These are phyloP conservation scores for Helminthosporium solani DNA, from an alignment of 2,329 filamentous ascomycete species.

Conservation along the genomic window DNA sequence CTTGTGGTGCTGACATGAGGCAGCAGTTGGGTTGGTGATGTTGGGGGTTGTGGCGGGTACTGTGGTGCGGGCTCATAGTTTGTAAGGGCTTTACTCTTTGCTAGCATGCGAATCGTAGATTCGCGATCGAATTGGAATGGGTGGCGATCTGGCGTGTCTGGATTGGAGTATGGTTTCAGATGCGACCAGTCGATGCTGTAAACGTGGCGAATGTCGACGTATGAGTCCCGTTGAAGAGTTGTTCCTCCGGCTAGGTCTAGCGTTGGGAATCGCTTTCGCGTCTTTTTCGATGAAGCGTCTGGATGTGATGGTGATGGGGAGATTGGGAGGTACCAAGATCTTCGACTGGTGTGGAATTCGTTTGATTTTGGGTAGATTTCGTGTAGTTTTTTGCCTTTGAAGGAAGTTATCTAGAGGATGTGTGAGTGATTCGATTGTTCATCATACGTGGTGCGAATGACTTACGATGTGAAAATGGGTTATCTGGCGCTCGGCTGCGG, in stretches of 20 bases:
- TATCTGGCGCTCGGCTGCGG: slow-evolving; percentile 21
- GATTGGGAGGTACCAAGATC: slow-evolving; percentile 38
- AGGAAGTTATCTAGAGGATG: slow-evolving; percentile 32
- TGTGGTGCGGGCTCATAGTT: slow-evolving; percentile 30
- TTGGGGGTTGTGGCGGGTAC: background rate
- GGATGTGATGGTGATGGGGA: slow-evolving; percentile 34
- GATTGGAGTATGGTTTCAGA: slow-evolving; percentile 29
- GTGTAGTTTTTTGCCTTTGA: slow-evolving; percentile 35
- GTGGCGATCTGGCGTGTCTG: slow-evolving; percentile 17
- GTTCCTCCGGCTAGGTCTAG: slow-evolving; percentile 24
- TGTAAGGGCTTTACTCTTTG: slow-evolving; percentile 29
- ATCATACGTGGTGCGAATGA: background rate
- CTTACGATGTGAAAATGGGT: slow-evolving; percentile 42
- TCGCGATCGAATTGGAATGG: slow-evolving; percentile 27
- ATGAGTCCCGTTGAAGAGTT: slow-evolving; percentile 32
- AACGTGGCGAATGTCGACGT: slow-evolving; percentile 37
- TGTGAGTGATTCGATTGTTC: slow-evolving; percentile 15
- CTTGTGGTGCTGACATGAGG: background rate
- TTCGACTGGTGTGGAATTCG: slow-evolving; percentile 34
- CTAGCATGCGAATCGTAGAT: slow-evolving; percentile 26
- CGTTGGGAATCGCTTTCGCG: slow-evolving; percentile 33
- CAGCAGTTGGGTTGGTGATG: background rate
- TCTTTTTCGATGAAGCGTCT: slow-evolving; percentile 33
- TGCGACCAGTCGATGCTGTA: slow-evolving; percentile 36
- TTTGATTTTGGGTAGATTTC: slow-evolving; percentile 35